A percentile compares a stretch with the other conserved stretches of the same genome.
Conservation (phyloP, 2,329 filamentous ascomycete genomes). For the Alternaria alternata region DNA sequence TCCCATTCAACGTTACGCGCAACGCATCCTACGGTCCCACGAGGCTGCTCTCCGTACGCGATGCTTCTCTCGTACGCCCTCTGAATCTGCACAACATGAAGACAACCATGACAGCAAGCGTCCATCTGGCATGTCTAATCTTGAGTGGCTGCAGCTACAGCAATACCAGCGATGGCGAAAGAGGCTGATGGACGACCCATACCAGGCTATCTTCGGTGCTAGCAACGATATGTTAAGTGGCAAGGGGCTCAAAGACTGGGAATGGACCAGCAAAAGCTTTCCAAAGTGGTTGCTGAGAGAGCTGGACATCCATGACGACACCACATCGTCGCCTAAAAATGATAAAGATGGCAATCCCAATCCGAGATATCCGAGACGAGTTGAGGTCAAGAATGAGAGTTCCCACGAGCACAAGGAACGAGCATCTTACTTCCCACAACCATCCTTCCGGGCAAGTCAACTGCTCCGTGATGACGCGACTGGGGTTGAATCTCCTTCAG, state of each 20-base stretch:
- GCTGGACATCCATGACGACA: constrained; percentile 22
- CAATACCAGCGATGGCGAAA: constrained; percentile 41
- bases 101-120: constrained; percentile 26
- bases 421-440: constrained; percentile 24
- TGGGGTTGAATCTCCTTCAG: constrained; percentile 44
- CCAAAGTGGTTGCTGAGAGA: constrained; percentile 45
- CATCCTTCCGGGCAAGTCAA: constrained; percentile 20
- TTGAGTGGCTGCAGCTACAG: constrained; percentile 42
- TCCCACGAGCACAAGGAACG: not conserved
- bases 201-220: constrained; percentile 54
- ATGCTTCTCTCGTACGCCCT: constrained; percentile 40
- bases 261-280: constrained; percentile 40
- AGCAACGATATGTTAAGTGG: constrained; percentile 47
- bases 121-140: constrained; percentile 36
- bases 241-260: constrained; percentile 41
- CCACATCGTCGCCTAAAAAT: not conserved
- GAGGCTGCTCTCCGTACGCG: constrained; percentile 35
- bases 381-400: constrained; percentile 14
- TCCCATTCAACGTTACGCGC: constrained; percentile 34
- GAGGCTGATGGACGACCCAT: constrained; percentile 52
- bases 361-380: constrained; percentile 25
- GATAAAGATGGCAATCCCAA: not conserved
- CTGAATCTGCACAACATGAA: constrained; percentile 30
- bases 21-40: constrained; percentile 33
- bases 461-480: constrained; percentile 28